Base-by-base conservation (phyloP, 2,329 filamentous ascomycete species). In the Truncatella angustata region DNA sequence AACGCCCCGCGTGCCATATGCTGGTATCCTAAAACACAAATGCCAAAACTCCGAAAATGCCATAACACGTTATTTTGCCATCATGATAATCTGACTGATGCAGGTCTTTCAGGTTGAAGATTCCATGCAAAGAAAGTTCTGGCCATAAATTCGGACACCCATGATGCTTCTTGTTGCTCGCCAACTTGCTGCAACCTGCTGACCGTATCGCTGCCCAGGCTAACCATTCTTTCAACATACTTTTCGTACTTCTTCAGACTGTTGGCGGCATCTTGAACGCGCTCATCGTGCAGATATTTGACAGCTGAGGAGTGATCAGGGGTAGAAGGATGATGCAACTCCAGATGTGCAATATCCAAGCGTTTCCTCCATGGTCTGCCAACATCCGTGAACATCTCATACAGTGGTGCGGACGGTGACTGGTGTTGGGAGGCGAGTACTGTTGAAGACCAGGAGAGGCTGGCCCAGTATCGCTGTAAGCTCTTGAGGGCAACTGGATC, bases 331-430 rank as follows among this genome's bases (percentile, higher is more conserved):
- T 84, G 81, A 52, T 79, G 71, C 2, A 85, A 69, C 24, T 77
- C 71, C 3, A 85, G 68, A 56, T 84, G 81, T 0, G 81, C 80
- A 28, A 71, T 69, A 46, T 81, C 75, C 6, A 82, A 62, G 6
- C 62, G 61, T 34, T 76, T 63, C 1, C 65, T 57, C 14, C 77
- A 65, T 14, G 68, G 69, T 45, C 72, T 65, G 20, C 75, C 76
- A 4, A 80, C 70, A 36, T 72, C 69, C 34, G 78, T 69, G 54
- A 84, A 83, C 0, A 71, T 65, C 52, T 84, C 78, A 50, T 82
- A 85, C 1, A 80, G 66, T 5, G 66, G 57, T 18, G 73, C 72
- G 0, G 77, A 75, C 0, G 80, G 76, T 7, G 68, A 69, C 0
- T 70, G 66, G 34, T 73, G 68, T 56, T 72, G 70, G 61, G 73